These are phyloP conservation scores for Diospyros kaki DNA, from an alignment of 148 eudicot species.

Conservation along the genomic window DNA sequence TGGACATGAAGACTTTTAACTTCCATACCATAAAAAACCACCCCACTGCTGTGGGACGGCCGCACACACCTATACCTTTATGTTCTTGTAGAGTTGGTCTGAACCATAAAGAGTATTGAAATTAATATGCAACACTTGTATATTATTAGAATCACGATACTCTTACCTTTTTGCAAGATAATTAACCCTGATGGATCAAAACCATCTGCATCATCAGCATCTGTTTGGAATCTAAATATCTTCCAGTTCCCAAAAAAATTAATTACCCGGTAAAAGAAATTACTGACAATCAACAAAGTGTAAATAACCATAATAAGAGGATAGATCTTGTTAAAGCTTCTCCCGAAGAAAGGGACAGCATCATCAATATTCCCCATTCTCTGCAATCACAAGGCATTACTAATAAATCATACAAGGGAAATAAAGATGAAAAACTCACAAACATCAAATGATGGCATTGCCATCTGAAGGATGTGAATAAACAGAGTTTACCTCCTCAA, in stretches of 20 bases:
- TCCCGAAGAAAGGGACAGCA: slow-evolving; percentile 87
- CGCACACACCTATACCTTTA: too few species aligned
- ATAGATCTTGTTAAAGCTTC: slow-evolving; percentile 76
- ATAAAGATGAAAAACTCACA: neutral
- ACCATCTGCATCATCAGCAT: slow-evolving; percentile 80
- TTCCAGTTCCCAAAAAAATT: slow-evolving; percentile 86
- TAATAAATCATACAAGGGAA: slow-evolving; percentile 3
- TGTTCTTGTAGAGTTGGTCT: too few species aligned
- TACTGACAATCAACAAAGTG: slow-evolving; percentile 76
- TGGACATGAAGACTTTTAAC: too few species aligned
- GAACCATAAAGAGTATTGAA: too few species aligned
- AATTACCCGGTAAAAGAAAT: slow-evolving; percentile 79
- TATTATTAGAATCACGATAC: neutral
- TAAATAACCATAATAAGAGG: slow-evolving; percentile 92
- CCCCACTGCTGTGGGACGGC: too few species aligned
- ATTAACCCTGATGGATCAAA: slow-evolving; percentile 92
- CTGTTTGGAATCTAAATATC: slow-evolving; percentile 52
- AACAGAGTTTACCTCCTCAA: slow-evolving; percentile 56
- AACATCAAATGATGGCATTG: neutral
- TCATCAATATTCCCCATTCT: slow-evolving; percentile 84
- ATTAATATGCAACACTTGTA: too few species aligned
- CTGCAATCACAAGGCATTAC: slow-evolving; percentile 34
- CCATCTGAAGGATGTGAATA: neutral
- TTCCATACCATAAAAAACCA: too few species aligned
- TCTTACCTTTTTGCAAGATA: slow-evolving; percentile 74